Conservation (phyloP, 345 rosid species). For the Hibiscus trionum region DNA sequence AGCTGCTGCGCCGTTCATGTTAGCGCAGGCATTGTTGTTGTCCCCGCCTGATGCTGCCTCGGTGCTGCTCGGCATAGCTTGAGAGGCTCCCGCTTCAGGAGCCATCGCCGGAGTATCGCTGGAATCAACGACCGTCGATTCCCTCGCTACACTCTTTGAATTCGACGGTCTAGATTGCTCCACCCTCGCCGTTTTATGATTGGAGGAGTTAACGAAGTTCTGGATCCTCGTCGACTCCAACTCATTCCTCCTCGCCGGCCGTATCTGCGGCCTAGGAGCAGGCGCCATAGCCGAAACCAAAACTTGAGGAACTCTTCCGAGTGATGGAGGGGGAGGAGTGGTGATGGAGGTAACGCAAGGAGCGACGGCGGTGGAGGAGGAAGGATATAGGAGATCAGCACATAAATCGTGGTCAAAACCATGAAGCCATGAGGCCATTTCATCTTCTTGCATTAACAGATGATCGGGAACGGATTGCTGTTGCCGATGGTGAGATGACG, state of each 20-base stretch:
- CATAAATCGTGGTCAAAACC: constrained; percentile 50
- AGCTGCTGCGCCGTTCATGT: constrained; percentile 21
- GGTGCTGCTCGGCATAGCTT: constrained; percentile 18
- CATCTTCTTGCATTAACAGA: constrained; percentile 82
- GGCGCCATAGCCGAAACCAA: constrained; percentile 10
- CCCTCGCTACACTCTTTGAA: constrained; percentile 38
- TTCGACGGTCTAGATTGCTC: constrained; percentile 40
- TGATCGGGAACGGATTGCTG: constrained; percentile 25
- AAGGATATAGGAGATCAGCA: constrained; percentile 46
- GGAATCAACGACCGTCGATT: constrained; percentile 61
- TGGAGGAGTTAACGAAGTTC: constrained; percentile 54
- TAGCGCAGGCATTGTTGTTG: constrained; percentile 21
- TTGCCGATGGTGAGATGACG: not conserved
- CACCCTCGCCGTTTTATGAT: constrained; percentile 25
- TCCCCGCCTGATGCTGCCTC: constrained; percentile 25
- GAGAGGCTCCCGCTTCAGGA: constrained; percentile 31
- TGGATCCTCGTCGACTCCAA: constrained; percentile 21
- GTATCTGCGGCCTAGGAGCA: constrained; percentile 40
- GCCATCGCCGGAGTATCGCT: constrained; percentile 35
- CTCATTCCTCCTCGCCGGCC: constrained; percentile 31
- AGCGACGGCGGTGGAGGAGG: constrained; percentile 24
- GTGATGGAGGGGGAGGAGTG: not conserved
- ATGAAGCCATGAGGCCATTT: constrained; percentile 87
- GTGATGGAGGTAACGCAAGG: constrained; percentile 25
- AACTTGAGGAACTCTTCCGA: constrained; percentile 16